Base-by-base conservation (phyloP, 495 filamentous ascomycete species). In the Tuber indicum region DNA sequence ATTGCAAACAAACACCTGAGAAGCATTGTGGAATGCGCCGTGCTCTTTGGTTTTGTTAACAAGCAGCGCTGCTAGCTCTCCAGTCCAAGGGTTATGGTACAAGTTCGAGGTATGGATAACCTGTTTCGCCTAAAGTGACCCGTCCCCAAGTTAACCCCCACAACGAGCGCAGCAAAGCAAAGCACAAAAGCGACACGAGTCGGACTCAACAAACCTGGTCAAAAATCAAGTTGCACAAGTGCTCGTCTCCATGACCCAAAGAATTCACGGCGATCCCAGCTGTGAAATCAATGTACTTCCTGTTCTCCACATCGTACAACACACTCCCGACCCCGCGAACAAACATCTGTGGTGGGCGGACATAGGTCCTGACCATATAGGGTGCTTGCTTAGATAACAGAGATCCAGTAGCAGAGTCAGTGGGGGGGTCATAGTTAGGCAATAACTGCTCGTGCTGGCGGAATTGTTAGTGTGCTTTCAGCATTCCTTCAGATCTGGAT, bases 201-300 rank as follows among this genome's bases (percentile, higher is more conserved):
- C 19, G 39, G 39, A 42, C 58, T 66, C 72, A 32, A 76, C 84
- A 71, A 82, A 91, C 92, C 88, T 98, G 96, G 76, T 96, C 88
- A 16, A 89, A 86, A 72, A 93, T 85, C 41, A 97, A 86, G 73
- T 88, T 74, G 77, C 89, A 85, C 19, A 89, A 82, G 75, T 95
- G 87, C 81, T 90, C 90, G 9, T 98, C 91, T 81, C 91, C 92
- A 83, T 99, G 96, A 32, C 96, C 96, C 39, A 99, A 88, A 32
- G 92, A 90, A 86, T 93, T 98, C 76, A 99, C 96, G 4, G 96
- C 96, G 82, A 99, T 99, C 45, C 96, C 96, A 12, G 94, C 92
- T 0, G 94, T 98, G 77, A 98, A 91, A 85, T 99, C 96, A 42
- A 99, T 87, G 83, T 97, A 99, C 79, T 89, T 90, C 72, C 93